Evolutionary conservation across 495 filamentous ascomycete genomes (phyloP).

Genomic region (Neurospora hispaniola): DNA sequence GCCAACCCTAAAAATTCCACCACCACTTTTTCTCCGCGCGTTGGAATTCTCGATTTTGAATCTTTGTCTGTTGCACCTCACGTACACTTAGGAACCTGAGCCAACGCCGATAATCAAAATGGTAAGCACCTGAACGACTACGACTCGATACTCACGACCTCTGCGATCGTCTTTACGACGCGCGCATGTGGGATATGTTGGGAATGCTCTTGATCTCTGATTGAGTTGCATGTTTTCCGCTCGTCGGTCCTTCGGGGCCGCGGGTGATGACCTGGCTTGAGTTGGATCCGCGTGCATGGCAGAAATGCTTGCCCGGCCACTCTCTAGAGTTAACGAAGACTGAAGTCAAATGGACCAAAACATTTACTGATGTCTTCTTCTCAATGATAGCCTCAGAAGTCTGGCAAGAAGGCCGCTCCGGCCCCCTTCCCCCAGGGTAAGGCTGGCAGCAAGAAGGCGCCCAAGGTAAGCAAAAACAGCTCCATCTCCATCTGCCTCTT

Average conservation of each 20-base stretch:
- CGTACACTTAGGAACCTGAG: conserved; percentile 14
- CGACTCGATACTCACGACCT: conserved; percentile 10
- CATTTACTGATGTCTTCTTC: conserved; percentile 93
- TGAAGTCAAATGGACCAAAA: conserved; percentile 55
- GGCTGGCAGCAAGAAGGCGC: conserved; percentile 89
- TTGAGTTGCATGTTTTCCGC: conserved; percentile 41
- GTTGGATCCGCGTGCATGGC: conserved; percentile 38
- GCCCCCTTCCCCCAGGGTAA: conserved; percentile 92
- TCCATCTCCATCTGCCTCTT: not conserved
- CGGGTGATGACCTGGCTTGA: conserved; percentile 80
- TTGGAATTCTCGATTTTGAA: conserved; percentile 8
- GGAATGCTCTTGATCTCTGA: conserved; percentile 17
- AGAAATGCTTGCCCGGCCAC: conserved; percentile 52
- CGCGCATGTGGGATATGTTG: not conserved
- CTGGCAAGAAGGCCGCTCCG: conserved; percentile 90
- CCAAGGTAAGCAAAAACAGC: conserved; percentile 61
- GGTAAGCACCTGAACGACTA: conserved; percentile 31
- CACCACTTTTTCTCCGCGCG: conserved; percentile 17
- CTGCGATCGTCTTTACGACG: conserved; percentile 7
- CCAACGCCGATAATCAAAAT: conserved; percentile 28
- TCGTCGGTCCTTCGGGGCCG: conserved; percentile 35
- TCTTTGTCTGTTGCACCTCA: conserved; percentile 18
- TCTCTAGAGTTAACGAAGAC: conserved; percentile 93
- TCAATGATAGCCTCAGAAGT: conserved; percentile 99
- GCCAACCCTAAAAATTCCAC: conserved; percentile 21